Percentiles rank a stretch among this genome's conserved stretches.
Conservation (phyloP, 768 basidiomycete species). For the Boletus subparvulus region DNA sequence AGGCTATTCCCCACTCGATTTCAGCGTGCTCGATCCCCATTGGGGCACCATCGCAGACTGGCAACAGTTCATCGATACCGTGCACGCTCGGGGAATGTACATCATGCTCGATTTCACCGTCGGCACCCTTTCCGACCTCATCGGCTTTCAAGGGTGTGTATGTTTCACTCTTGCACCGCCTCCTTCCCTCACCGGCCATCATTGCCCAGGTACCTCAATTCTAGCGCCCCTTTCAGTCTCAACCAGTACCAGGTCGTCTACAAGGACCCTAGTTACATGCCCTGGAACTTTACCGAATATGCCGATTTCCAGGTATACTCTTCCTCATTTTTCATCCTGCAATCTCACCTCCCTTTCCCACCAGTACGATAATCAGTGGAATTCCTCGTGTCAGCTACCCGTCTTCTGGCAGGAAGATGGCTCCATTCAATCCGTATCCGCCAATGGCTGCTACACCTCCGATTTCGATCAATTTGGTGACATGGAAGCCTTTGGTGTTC, state of each 20-base stretch:
- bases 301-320: conserved; percentile 68
- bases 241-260: conserved; percentile 72
- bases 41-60: conserved; percentile 86
- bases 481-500: conserved; percentile 97
- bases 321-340: background rate
- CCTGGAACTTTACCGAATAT: conserved; percentile 87
- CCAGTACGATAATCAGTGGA: conserved; percentile 68
- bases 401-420: conserved; percentile 81
- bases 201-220: conserved; percentile 59
- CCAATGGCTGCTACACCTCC: conserved; percentile 71
- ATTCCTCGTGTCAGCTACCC: conserved; percentile 73
- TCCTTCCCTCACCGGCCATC: conserved; percentile 12
- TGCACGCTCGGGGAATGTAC: conserved; percentile 86
- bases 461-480: conserved; percentile 97
- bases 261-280: conserved; percentile 73
- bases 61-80: conserved; percentile 67
- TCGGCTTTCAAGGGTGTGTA: conserved; percentile 80
- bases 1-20: conserved; percentile 93
- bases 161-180: conserved; percentile 4
- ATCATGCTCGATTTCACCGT: conserved; percentile 93
- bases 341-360: too few species aligned
- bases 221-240: conserved; percentile 75
- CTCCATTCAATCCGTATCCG: conserved; percentile 46
- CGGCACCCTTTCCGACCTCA: conserved; percentile 85
- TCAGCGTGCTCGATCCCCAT: conserved; percentile 87